Base-by-base conservation (phyloP, 495 filamentous ascomycete genomes). In the Aspergillus olivimuriae region DNA sequence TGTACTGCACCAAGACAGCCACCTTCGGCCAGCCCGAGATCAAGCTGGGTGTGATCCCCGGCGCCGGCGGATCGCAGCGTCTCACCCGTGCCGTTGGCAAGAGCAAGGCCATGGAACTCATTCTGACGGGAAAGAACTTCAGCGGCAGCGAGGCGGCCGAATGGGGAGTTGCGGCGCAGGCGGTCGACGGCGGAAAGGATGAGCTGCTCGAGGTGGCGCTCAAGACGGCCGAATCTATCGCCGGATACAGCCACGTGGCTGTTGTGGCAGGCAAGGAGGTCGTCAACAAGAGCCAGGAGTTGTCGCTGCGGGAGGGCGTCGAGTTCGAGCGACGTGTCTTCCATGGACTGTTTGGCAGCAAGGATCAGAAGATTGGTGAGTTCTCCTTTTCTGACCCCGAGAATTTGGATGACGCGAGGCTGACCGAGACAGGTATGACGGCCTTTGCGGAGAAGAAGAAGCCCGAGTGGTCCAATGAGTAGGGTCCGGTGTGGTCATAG, bases 1-100 rank as follows among this genome's bases (percentile, higher is more conserved):
- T n/a, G n/a, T n/a, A n/a, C n/a, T n/a, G n/a, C n/a, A n/a, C n/a
- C 7, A 63, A 77, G 19, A 76, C 55, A 5, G 91, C 92, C 41
- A 87, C 82, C 41, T 95, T 98, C 55, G 92, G 92, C 0, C 92
- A 97, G 69, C 92, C 92, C 3, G 92, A 98, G 72, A 89, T 98
- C 71, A 94, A 87, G 62, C 74, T 98, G 4, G 92, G 92, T 12
- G 82, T 82, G 0, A 91, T 97, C 42, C 92, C 92, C 2, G 92
- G 92, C 4, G 92, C 89, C 0, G 92, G 92, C 5, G 92, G 92
- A 2, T 85, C 79, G 41, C 92, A 98, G 73, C 72, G 92, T n/a
- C 67, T 98, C 23, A 94, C 86, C 3, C 72, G 77, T 15, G 89
- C 88, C 8, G 76, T 98, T 47, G 92, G 92, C 18, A 97, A 97